Base-by-base conservation (phyloP, 768 basidiomycete genomes). In the Termitomyces titanicus region DNA sequence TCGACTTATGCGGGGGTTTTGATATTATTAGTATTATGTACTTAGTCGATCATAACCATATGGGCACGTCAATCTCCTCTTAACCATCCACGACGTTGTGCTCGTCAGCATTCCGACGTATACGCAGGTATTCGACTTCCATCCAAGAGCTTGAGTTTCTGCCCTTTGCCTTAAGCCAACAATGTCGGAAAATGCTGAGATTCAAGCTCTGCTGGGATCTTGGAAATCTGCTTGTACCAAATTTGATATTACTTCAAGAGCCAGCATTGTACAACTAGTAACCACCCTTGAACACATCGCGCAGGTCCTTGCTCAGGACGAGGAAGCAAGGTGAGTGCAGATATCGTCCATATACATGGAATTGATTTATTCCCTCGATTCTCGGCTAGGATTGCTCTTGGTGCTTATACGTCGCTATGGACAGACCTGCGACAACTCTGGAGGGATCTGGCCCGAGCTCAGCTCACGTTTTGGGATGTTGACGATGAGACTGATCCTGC, bases 381-480 rank as follows among this genome's bases (percentile, higher is more conserved):
- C 37, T 35, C 37, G 42, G 46, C 25, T 17, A 60, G 62, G 50
- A 25, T 40, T 4, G 35, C 49, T 46, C 42, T 75, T 34, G 77
- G 77, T 38, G 63, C 66, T 20, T 67, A 74, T 60, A 77, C 76
- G 40, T 70, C 72, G 33, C 68, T 88, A 43, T 89, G 87, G 87
- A 63, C 72, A 20, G 65, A 74, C 55, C 68, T 89, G 15, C 72
- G 73, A 39, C 78, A 73, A 37, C 66, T 84, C 6, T 92, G 90
- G 90, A 68, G 68, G 62, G 71, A 77, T 62, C 68, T 77, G 47
- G 69, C 72, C 49, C 76, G 74, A 24, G 70, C 72, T 31, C 80
- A 81, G 54, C 68, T 80, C 42, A 80, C 81, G 5, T 80, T 79
- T 61, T 80, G 75, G 74, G 77, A 78, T 58, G 74, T 71, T 29